phyloP scores from a whole-genome alignment of 495 filamentous ascomycete species.

The Aspergillus olivimuriae region DNA sequence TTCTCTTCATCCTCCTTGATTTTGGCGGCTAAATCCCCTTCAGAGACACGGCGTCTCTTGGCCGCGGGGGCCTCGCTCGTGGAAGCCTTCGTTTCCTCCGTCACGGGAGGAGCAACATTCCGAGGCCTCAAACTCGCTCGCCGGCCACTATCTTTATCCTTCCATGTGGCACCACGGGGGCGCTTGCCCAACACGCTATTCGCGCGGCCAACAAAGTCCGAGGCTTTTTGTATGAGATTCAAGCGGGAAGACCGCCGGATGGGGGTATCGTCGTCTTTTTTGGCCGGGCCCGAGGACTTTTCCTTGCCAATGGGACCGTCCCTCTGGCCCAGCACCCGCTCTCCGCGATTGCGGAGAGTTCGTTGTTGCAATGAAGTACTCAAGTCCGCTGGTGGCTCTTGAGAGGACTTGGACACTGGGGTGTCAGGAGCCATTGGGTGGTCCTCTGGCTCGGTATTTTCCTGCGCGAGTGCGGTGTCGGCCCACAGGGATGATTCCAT shows the following conservation, averaged over 20 bases:
- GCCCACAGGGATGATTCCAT: conserved; percentile 37
- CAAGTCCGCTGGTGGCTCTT: conserved; percentile 32
- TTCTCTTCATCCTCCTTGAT: conserved; percentile 30
- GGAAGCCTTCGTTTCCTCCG: conserved; percentile 24
- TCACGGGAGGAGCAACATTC: conserved; percentile 19
- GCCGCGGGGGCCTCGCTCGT: background rate
- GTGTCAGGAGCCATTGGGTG: conserved; percentile 34
- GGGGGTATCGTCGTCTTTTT: conserved; percentile 4
- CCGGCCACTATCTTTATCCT: conserved; percentile 35
- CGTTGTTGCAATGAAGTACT: conserved; percentile 33
- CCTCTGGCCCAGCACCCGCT: conserved; percentile 41
- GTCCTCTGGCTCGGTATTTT: conserved; percentile 29
- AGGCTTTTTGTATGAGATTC: conserved; percentile 37
- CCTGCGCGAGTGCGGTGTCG: conserved; percentile 25
- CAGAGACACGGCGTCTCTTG: conserved; percentile 46
- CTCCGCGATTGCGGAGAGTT: conserved; percentile 43
- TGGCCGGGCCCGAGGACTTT: conserved; percentile 5
- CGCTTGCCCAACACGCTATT: conserved; percentile 51
- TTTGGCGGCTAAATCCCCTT: conserved; percentile 40
- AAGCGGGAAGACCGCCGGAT: conserved; percentile 26
- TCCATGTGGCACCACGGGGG: conserved; percentile 36
- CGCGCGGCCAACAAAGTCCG: conserved; percentile 36
- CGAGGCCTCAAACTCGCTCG: conserved; percentile 37
- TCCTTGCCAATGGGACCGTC: conserved; percentile 22
- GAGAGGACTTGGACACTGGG: conserved; percentile 35